Evolutionary conservation across 2,329 filamentous ascomycete species (phyloP).

Genomic region (Alternaria solani): DNA sequence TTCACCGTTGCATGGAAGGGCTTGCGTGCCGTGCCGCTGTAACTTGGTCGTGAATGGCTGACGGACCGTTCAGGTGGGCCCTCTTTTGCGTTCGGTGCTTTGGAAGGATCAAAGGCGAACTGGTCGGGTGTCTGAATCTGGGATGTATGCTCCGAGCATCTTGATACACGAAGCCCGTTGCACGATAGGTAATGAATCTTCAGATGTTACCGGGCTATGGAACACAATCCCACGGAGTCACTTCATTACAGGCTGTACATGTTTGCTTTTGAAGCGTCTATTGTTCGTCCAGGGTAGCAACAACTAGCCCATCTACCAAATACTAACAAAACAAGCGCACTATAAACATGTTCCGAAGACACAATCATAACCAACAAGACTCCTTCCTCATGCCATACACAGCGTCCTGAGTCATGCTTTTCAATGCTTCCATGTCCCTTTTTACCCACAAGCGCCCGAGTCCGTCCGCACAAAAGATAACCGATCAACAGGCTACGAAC

Average conservation of each 20-base stretch:
- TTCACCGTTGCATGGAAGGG: neutral
- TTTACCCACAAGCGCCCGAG: constrained; percentile 10
- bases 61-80: neutral
- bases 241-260: neutral
- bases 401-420: constrained; percentile 15
- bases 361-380: constrained; percentile 10
- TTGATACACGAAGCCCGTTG: neutral
- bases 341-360: constrained; percentile 10
- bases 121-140: neutral
- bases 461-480: neutral
- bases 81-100: neutral
- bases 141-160: constrained; percentile 4
- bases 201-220: neutral
- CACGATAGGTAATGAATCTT: neutral
- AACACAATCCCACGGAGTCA: neutral
- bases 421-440: constrained; percentile 6
- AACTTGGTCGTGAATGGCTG: neutral
- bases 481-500: constrained; percentile 11
- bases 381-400: constrained; percentile 2
- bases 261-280: constrained; percentile 6
- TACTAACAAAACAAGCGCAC: neutral
- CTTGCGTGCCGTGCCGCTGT: constrained; percentile 6
- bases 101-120: neutral
- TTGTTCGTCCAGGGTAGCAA: constrained; percentile 1
- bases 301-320: constrained; percentile 5